Percentiles rank a stretch among this genome's conserved stretches.
phyloP scores from a whole-genome alignment of 139 green algal genomes.

The Picocystis salinarum region DNA sequence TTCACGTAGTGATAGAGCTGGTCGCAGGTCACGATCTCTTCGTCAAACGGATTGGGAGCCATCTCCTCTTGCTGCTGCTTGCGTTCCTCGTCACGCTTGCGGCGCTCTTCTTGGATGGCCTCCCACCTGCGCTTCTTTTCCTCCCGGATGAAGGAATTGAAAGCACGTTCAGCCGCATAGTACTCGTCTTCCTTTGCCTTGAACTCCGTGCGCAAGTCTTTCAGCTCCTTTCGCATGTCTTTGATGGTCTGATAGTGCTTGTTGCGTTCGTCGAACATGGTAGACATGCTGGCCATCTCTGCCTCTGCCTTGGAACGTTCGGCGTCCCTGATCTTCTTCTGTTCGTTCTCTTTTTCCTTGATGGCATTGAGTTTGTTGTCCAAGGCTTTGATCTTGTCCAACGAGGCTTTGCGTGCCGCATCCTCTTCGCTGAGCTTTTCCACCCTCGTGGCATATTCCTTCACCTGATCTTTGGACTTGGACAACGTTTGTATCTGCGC shows the following conservation, averaged over 20 bases:
- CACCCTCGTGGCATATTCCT: conserved; percentile 24
- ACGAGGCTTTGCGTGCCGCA: conserved; percentile 6
- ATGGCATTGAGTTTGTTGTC: conserved; percentile 27
- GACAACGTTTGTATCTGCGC: conserved; percentile 28
- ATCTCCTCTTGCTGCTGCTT: conserved; percentile 10
- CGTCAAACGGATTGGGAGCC: neutral
- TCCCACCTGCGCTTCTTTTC: conserved; percentile 11
- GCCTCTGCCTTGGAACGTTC: conserved; percentile 15
- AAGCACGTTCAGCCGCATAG: conserved; percentile 13
- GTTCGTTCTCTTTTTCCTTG: conserved; percentile 22
- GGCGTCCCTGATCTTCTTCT: conserved; percentile 10
- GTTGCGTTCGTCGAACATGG: conserved; percentile 23
- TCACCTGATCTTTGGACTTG: conserved; percentile 23
- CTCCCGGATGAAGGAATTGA: conserved; percentile 3
- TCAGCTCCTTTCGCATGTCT: conserved; percentile 10
- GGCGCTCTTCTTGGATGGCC: conserved; percentile 9
- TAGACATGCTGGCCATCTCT: conserved; percentile 15
- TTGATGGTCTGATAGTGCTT: conserved; percentile 22
- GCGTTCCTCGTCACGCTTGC: conserved; percentile 17
- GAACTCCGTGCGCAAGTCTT: conserved; percentile 17
- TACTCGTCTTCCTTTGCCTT: conserved; percentile 27
- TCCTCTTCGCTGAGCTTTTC: conserved; percentile 22
- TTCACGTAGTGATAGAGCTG: conserved; percentile 2
- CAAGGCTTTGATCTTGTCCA: conserved; percentile 20
- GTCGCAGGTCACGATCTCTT: conserved; percentile 1